Conservation (phyloP, 2,329 filamentous ascomycete species). For the Epicoccum nigrum region DNA sequence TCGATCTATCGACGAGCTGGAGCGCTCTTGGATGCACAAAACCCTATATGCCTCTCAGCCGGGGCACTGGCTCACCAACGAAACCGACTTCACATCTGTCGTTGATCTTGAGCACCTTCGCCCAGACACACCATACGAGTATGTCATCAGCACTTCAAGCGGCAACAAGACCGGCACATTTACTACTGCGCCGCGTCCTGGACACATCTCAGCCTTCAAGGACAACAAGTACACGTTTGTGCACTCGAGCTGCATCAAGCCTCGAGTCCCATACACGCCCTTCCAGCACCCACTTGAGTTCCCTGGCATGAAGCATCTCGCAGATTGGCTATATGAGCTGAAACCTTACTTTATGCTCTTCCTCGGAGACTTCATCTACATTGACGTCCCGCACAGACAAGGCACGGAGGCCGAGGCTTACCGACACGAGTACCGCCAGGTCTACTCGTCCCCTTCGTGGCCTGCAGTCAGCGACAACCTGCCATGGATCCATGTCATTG, state of each 20-base stretch:
- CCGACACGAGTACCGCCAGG: constrained; percentile 87
- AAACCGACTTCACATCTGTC: constrained; percentile 81
- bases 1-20: constrained; percentile 35
- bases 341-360: constrained; percentile 75
- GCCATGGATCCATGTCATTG: constrained; percentile 97
- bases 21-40: constrained; percentile 42
- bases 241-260: constrained; percentile 90
- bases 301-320: constrained; percentile 78
- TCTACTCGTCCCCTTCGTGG: constrained; percentile 98
- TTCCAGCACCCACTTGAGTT: constrained; percentile 83
- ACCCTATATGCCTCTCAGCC: constrained; percentile 40
- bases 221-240: constrained; percentile 85
- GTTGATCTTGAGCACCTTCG: constrained; percentile 71
- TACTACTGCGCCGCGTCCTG: constrained; percentile 73
- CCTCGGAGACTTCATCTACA: constrained; percentile 86
- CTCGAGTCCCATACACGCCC: constrained; percentile 86
- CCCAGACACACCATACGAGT: constrained; percentile 79
- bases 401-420: constrained; percentile 77
- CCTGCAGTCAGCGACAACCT: constrained; percentile 72
- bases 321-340: constrained; percentile 72
- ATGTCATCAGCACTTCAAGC: constrained; percentile 68
- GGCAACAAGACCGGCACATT: constrained; percentile 88
- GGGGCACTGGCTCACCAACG: constrained; percentile 65
- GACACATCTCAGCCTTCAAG: constrained; percentile 62
- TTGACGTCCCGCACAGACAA: constrained; percentile 83